Evolutionary conservation across 2,329 filamentous ascomycete genomes (phyloP), one percentile per base, ranked within the genome.

Genomic region (Cercospora sojina): DNA sequence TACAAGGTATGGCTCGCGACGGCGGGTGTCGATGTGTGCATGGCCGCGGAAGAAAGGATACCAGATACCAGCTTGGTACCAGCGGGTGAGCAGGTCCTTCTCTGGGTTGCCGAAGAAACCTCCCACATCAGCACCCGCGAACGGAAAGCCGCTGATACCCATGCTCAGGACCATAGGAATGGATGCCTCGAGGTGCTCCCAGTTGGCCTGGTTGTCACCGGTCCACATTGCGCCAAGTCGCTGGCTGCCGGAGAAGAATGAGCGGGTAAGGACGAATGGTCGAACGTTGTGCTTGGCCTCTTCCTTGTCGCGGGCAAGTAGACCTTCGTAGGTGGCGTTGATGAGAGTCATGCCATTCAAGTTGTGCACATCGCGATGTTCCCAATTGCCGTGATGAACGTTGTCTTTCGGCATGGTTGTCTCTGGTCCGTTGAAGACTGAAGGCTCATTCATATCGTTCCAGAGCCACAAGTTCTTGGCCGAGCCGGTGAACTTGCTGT

Each of bases 401-500:
- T 99, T 99, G 82, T 99, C 95, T 80, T 97, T 97, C 68, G 95
- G 95, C 93, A 98, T 98, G 5, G 94, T 98, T 3, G 93, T 96
- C 79, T 99, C 95, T 0, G 95, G 95, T 0, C 95, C 95, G 77
- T 98, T 98, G 83, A 99, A 99, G 1, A 99, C 95, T 0, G 95
- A 98, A 0, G 95, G 95, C 81, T 99, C 95, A 77, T 97, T 98
- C 95, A 99, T 99, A 78, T 99, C 95, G 78, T 99, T 99, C 95
- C 95, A 99, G 74, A 99, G 88, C 79, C 92, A 97, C 0, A 92
- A 90, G 78, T 98, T 99, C 70, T 89, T 84, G 73, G 90, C 85
- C 1, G 92, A 92, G 57, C 93, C 93, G 79, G 92, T 91, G 85
- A 97, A 99, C 47, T 82, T 86, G 76, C 92, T 88, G 72, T 96